These are phyloP conservation scores for Periconia sp. DNA, from an alignment of 2,329 filamentous ascomycete genomes.

Conservation along the genomic window DNA sequence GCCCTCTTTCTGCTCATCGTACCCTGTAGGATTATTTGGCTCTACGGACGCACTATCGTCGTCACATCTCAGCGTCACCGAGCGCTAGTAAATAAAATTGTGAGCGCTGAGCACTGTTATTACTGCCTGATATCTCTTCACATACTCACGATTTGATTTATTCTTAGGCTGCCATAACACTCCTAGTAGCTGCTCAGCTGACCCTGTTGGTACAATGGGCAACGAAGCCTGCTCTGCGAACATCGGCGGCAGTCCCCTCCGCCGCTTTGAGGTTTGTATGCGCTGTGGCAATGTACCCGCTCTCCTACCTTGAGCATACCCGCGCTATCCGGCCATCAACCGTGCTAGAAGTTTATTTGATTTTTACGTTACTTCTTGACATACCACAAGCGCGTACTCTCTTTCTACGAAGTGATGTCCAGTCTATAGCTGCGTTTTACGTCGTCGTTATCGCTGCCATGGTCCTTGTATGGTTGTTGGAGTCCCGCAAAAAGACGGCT, in stretches of 20 bases:
- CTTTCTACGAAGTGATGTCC: slow-evolving; percentile 4
- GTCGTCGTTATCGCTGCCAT: slow-evolving; percentile 4
- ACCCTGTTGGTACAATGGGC: slow-evolving; percentile 6
- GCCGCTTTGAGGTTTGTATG: slow-evolving; percentile 5
- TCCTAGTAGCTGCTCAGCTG: slow-evolving; percentile 5
- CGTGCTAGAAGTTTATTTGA: slow-evolving; percentile 5
- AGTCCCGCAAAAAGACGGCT: slow-evolving; percentile 4
- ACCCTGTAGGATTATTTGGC: slow-evolving; percentile 4
- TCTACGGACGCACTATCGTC: slow-evolving; percentile 4
- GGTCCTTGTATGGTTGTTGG: slow-evolving; percentile 1
- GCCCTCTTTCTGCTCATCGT: slow-evolving; percentile 5
- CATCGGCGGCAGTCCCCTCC: slow-evolving; percentile 4
- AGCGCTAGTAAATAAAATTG: slow-evolving; percentile 4
- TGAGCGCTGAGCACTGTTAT: slow-evolving; percentile 6
- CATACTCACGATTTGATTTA: slow-evolving; percentile 6
- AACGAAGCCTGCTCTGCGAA: slow-evolving; percentile 6
- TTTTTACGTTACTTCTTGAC: slow-evolving; percentile 4
- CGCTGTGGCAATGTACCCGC: slow-evolving; percentile 6
- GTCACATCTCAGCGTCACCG: slow-evolving; percentile 8
- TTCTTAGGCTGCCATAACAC: slow-evolving; percentile 7
- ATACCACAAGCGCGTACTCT: slow-evolving; percentile 6
- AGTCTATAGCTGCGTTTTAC: slow-evolving; percentile 4
- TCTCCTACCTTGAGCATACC: slow-evolving; percentile 7
- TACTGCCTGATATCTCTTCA: slow-evolving; percentile 6
- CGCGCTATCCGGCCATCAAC: slow-evolving; percentile 7